Base-by-base conservation (phyloP, 805 yeast genomes). In the Maudiozyma bulderi region DNA sequence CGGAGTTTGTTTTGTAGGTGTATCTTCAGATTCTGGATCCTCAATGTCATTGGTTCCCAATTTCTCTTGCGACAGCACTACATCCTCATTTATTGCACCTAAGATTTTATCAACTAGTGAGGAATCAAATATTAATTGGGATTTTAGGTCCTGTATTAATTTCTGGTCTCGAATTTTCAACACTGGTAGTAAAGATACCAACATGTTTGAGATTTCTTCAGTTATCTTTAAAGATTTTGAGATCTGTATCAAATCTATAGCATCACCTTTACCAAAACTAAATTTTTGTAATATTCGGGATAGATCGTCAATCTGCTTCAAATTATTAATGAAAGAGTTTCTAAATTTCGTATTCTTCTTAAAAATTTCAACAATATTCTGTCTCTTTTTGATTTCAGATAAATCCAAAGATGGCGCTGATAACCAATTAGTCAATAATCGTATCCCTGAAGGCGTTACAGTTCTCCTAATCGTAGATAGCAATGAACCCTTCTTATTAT, bases 361-460 rank as follows among this genome's bases (percentile, higher is more conserved):
- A 42, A 84, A 75, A 3, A 68, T 59, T 6, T 63, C 61, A 0
- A 85, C 83, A 10, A 75, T 56, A 14, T 66, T 67, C 44, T 81
- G 86, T 30, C 99, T 70, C 15, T 62, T 57, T 14, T 62, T 63
- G 11, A 93, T 79, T 52, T 78, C 84, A 0, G 60, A 56, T 0
- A 76, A 57, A 57, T 83, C 76, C 8, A 84, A 73, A 0, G 86
- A 74, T 0, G 99, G 99, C 1, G 87, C 80, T 29, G 86, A 73
- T 5, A 91, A 67, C 96, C 97, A 88, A 47, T 82, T 81, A 7
- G 82, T 76, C 10, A 93, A 67, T n/a, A 85, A 59, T 40, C 98
- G 70, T 0, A 95, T 70, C 0, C 98, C 98, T 0, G 93, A 81
- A 0, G 82, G 73, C 0, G 98, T 88, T 3, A 77, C 78, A 0